Base-by-base conservation (phyloP, 2,329 filamentous ascomycete species). In the Elsinoe fawcettii region DNA sequence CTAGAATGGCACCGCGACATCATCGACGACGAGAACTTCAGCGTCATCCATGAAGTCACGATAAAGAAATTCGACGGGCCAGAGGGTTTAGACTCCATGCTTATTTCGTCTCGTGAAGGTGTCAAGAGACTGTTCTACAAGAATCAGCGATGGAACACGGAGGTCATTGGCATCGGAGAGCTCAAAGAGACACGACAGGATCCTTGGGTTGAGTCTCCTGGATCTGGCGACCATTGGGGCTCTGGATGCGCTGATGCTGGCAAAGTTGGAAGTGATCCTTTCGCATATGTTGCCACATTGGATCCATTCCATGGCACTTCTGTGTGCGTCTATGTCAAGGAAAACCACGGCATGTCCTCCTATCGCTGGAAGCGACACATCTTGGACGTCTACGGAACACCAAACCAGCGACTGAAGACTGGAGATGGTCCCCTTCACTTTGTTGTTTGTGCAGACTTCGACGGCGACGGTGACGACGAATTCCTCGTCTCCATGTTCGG, bases 11-110 rank as follows among this genome's bases (percentile, higher is more conserved):
- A 55, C 27, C 36, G 53, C 14, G 39, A 55, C 23, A 55, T 55
- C n/a, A 55, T 55, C 18, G 53, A 55, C 16, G 53, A 55, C 25
- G 53, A 55, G 16, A 55, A 55, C 37, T 55, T 55, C 23, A 55
- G 53, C 14, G 53, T 53, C 32, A 53, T 53, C 14, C 49, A 53
- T 20, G 49, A 53, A 53, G 49, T 53, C 34, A 53, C 49, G 2
- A 34, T 53, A 3, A 53, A 53, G 49, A 53, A 53, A 32, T 53
- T 53, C 18, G 49, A 53, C n/a, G 49, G 49, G 5, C 49, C 49
- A 7, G 49, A 53, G 22, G 49, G 49, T 16, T 30, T 53, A 2
- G 49, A 53, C 32, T 53, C 49, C 2, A 53, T 53, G 49, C 49
- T 53, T 12, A 53, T 53, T 5, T 53, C 49, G 5, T 53, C 30